Percentiles rank a stretch among this genome's conserved stretches.
These are phyloP conservation scores for Huntiella moniliformis DNA, from an alignment of 2,329 filamentous ascomycete species.

Conservation along the genomic window DNA sequence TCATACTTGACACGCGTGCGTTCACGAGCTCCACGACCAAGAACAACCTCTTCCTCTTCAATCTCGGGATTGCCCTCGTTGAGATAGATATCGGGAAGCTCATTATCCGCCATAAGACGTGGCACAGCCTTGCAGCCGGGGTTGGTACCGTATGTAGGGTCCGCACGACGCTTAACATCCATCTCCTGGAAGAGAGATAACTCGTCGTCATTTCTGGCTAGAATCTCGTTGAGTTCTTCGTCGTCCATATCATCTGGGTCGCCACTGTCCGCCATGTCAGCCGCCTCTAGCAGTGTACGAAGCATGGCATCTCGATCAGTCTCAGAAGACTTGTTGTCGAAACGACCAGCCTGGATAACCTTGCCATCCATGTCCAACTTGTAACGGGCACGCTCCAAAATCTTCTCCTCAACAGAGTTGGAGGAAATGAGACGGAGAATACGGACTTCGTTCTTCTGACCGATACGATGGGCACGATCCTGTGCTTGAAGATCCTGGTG, in stretches of 20 bases:
- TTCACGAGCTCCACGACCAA: slow-evolving; percentile 84
- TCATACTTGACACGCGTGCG: slow-evolving; percentile 90
- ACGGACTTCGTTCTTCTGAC: slow-evolving; percentile 97
- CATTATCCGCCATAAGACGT: slow-evolving; percentile 69
- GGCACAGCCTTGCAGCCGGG: slow-evolving; percentile 44
- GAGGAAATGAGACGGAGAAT: slow-evolving; percentile 91
- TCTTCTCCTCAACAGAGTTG: slow-evolving; percentile 97
- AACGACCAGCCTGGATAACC: slow-evolving; percentile 96
- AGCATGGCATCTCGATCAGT: slow-evolving; percentile 96
- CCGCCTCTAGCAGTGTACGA: slow-evolving; percentile 74
- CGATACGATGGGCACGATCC: slow-evolving; percentile 98
- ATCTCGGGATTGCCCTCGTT: slow-evolving; percentile 64
- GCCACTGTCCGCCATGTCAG: slow-evolving; percentile 45
- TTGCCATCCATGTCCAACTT: slow-evolving; percentile 99
- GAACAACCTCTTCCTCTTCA: slow-evolving; percentile 56
- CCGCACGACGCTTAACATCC: slow-evolving; percentile 52
- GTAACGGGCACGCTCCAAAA: slow-evolving; percentile 86
- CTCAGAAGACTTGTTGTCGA: slow-evolving; percentile 98
- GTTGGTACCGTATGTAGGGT: slow-evolving; percentile 50
- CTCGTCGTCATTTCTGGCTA: slow-evolving; percentile 75
- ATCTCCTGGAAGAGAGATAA: slow-evolving; percentile 61
- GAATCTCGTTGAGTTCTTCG: slow-evolving; percentile 85
- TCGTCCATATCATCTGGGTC: slow-evolving; percentile 98
- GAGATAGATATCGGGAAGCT: slow-evolving; percentile 87
- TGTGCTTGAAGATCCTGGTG: slow-evolving; percentile 98